A percentile compares a stretch with the other conserved stretches of the same genome.
Conservation (phyloP, 2,329 filamentous ascomycete genomes). For the Diaporthe citrichinensis region DNA sequence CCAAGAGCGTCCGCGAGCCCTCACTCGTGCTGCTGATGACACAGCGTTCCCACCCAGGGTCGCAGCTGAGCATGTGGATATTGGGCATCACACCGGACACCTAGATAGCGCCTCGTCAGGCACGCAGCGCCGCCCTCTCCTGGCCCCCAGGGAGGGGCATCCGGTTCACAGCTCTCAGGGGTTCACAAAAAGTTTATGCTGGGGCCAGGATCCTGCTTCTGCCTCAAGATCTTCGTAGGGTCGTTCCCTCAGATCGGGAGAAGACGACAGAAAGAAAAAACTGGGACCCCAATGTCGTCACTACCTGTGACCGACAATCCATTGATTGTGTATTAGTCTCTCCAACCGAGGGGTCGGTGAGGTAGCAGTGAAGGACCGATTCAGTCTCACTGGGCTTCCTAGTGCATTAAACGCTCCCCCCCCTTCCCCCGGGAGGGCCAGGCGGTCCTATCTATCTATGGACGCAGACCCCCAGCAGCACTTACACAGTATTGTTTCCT, state of each 20-base stretch:
- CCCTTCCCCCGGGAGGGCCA: neutral
- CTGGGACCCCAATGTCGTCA: slow-evolving; percentile 9
- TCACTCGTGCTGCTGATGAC: neutral
- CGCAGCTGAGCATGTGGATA: slow-evolving; percentile 22
- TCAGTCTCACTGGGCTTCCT: neutral
- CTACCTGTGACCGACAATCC: neutral
- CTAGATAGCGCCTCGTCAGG: slow-evolving; percentile 21
- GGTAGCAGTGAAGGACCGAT: slow-evolving; percentile 15
- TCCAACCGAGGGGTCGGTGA: slow-evolving; percentile 17
- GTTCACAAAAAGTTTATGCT: neutral
- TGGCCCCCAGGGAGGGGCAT: neutral
- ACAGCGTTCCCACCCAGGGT: slow-evolving; percentile 1
- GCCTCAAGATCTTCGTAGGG: neutral
- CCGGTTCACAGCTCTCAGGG: neutral
- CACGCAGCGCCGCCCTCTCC: neutral
- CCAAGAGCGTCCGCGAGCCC: neutral
- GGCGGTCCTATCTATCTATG: neutral
- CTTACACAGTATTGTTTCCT: neutral
- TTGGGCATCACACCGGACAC: slow-evolving; percentile 27
- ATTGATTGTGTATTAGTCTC: neutral
- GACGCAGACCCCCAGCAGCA: slow-evolving; percentile 8
- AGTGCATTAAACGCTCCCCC: neutral
- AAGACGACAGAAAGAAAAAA: neutral
- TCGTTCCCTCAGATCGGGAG: neutral
- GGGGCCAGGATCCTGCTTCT: slow-evolving; percentile 16